phyloP scores from a whole-genome alignment of 805 yeast genomes.

The Soucietia sequanensis region DNA sequence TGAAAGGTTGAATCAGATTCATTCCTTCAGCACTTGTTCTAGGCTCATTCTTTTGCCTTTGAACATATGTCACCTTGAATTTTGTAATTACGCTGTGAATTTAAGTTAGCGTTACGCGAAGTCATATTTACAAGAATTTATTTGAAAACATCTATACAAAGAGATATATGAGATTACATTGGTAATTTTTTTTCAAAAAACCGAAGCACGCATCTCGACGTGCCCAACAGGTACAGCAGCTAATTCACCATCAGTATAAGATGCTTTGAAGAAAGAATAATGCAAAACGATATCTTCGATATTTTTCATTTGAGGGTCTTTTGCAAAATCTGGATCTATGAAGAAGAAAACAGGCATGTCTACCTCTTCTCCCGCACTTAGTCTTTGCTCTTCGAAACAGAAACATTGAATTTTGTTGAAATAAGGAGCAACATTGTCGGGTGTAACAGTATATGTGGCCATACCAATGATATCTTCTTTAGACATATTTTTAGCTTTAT shows the following conservation, averaged over 20 bases:
- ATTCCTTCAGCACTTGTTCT: no score
- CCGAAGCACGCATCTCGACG: conserved; percentile 10
- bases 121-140: no score
- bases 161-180: no score
- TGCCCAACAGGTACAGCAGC: conserved; percentile 33
- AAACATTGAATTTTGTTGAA: conserved; percentile 97
- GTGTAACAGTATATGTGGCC: conserved; percentile 97
- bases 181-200: no score
- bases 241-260: conserved; percentile 40
- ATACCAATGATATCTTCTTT: conserved; percentile 93
- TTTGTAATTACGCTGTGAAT: no score
- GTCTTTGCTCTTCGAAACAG: conserved; percentile 94
- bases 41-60: no score
- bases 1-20: no score
- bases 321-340: conserved; percentile 92
- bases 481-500: conserved; percentile 83
- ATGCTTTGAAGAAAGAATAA: conserved; percentile 85
- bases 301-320: conserved; percentile 89
- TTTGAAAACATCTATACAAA: no score
- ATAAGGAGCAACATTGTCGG: conserved; percentile 94
- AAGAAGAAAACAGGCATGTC: conserved; percentile 99
- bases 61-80: no score
- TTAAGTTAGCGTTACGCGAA: no score
- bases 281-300: conserved; percentile 87
- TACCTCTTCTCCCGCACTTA: conserved; percentile 94